Conservation (phyloP, 2,329 filamentous ascomycete species). For the Calonectria leucothoes region DNA sequence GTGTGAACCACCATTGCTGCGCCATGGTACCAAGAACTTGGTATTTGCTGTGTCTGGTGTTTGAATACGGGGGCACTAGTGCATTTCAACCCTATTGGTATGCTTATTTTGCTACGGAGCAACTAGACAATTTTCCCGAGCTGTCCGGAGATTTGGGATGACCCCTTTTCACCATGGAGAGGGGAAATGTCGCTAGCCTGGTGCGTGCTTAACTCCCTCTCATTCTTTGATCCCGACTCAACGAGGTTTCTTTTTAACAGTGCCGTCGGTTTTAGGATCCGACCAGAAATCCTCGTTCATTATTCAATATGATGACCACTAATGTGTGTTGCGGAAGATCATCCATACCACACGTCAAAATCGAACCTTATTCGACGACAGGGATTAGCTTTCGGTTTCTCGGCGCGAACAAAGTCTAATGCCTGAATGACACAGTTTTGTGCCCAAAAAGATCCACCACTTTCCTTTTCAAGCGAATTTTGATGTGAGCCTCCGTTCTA, state of each 20-base stretch:
- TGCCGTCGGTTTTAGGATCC: neutral
- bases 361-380: neutral
- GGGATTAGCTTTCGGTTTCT: neutral
- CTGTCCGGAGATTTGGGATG: neutral
- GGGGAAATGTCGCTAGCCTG: neutral
- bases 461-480: too few species aligned
- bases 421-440: too few species aligned
- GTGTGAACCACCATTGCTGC: neutral
- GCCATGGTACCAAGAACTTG: neutral
- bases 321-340: too few species aligned
- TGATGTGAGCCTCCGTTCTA: too few species aligned
- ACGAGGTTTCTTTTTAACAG: neutral
- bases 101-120: neutral
- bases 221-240: neutral
- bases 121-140: neutral
- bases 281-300: neutral
- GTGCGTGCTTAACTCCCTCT: too few species aligned
- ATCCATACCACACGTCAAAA: neutral
- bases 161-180: neutral
- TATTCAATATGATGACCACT: too few species aligned
- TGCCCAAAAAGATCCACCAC: too few species aligned
- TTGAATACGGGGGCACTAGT: neutral
- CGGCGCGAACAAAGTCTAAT: neutral
- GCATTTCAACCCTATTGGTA: neutral
- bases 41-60: neutral